These are phyloP conservation scores for Epichloe gansuensis DNA, from an alignment of 2,329 filamentous ascomycete genomes.

Conservation along the genomic window DNA sequence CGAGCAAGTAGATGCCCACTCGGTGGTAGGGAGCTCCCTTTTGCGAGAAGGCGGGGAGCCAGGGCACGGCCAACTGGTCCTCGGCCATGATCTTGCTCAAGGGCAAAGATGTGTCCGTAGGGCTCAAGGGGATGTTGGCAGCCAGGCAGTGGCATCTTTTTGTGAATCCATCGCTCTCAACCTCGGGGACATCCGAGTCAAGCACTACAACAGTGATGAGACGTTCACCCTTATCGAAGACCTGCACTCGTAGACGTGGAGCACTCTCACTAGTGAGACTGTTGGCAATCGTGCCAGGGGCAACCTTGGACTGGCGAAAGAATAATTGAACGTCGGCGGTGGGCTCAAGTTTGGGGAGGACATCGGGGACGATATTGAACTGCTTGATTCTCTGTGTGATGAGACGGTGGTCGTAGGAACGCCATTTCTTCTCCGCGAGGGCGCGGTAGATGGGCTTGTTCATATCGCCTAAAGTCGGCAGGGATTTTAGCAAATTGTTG, in stretches of 20 bases:
- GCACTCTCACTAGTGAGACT: constrained; percentile 59
- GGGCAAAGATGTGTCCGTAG: constrained; percentile 46
- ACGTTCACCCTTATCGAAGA: constrained; percentile 70
- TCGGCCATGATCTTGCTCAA: constrained; percentile 47
- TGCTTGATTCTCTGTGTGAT: constrained; percentile 76
- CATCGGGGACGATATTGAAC: constrained; percentile 77
- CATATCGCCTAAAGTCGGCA: constrained; percentile 60
- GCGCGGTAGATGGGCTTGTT: constrained; percentile 89
- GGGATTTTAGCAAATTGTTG: background rate
- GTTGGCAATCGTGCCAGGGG: constrained; percentile 67
- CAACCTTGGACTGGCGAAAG: constrained; percentile 58
- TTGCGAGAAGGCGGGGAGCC: constrained; percentile 76
- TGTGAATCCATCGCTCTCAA: constrained; percentile 60
- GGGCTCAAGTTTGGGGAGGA: constrained; percentile 69
- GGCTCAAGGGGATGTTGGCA: constrained; percentile 43
- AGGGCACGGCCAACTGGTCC: constrained; percentile 60
- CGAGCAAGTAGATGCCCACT: constrained; percentile 67
- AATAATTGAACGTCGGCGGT: constrained; percentile 67
- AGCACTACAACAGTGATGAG: constrained; percentile 75
- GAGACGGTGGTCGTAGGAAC: constrained; percentile 64
- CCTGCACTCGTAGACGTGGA: constrained; percentile 68
- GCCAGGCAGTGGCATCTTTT: constrained; percentile 83
- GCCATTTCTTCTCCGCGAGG: constrained; percentile 81
- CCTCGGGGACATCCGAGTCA: constrained; percentile 79
- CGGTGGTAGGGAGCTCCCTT: constrained; percentile 90